Evolutionary conservation across 2,329 filamentous ascomycete genomes (phyloP).

Genomic region (Whalleya microplaca): DNA sequence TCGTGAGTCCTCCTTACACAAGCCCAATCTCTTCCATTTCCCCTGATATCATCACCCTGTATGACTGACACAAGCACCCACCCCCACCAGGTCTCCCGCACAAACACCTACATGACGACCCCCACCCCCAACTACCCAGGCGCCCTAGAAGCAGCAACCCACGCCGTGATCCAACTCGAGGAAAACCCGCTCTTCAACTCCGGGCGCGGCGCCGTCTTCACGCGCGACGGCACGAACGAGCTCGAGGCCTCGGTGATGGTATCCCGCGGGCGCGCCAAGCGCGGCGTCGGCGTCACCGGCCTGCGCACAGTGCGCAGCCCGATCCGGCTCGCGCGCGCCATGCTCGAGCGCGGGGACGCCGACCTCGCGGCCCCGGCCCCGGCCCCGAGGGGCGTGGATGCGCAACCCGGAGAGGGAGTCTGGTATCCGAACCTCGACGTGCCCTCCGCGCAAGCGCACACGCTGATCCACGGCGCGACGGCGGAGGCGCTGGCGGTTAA

Average conservation of each 20-base stretch:
- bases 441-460: slow-evolving; percentile 69
- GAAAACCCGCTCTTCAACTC: slow-evolving; percentile 84
- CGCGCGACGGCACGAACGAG: slow-evolving; percentile 79
- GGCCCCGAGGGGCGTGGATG: slow-evolving; percentile 25
- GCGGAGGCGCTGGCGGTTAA: slow-evolving; percentile 69
- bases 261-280: slow-evolving; percentile 70
- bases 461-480: slow-evolving; percentile 67
- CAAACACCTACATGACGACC: slow-evolving; percentile 52
- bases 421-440: slow-evolving; percentile 48
- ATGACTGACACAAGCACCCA: neutral
- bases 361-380: slow-evolving; percentile 47
- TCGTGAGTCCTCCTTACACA: slow-evolving; percentile 48
- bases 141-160: slow-evolving; percentile 74
- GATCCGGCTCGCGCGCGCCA: slow-evolving; percentile 70
- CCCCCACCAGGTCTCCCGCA: slow-evolving; percentile 45
- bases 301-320: slow-evolving; percentile 78
- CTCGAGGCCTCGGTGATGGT: slow-evolving; percentile 90
- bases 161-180: slow-evolving; percentile 77
- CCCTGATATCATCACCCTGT: neutral
- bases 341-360: slow-evolving; percentile 69
- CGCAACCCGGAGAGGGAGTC: too few species aligned
- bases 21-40: neutral
- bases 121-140: slow-evolving; percentile 44
- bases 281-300: slow-evolving; percentile 77
- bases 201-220: slow-evolving; percentile 84